These are phyloP conservation scores for Curvularia sp. DNA, from an alignment of 2,329 filamentous ascomycete genomes.

Conservation along the genomic window DNA sequence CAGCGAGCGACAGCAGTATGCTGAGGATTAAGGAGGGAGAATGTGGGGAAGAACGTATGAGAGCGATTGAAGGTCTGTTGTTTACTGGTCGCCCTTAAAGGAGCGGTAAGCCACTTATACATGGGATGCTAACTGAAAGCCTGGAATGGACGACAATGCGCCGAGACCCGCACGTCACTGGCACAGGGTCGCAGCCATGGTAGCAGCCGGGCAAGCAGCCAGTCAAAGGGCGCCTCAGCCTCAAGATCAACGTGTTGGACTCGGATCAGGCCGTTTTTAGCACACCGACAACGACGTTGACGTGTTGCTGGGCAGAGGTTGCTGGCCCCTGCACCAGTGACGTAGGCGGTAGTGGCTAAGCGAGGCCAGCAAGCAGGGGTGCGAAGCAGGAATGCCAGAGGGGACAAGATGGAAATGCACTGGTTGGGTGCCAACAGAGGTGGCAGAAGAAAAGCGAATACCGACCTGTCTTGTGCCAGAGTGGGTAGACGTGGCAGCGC, in stretches of 20 bases:
- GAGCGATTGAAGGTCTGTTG: conserved; percentile 5
- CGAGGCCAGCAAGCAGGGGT: conserved; percentile 23
- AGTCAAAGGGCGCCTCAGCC: conserved; percentile 27
- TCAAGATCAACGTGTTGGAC: conserved; percentile 21
- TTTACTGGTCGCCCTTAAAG: background rate
- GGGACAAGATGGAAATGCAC: conserved; percentile 1
- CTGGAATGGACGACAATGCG: conserved; percentile 4
- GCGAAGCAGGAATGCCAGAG: conserved; percentile 19
- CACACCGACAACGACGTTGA: conserved; percentile 30
- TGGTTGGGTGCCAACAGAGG: background rate
- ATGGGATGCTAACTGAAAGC: conserved; percentile 6
- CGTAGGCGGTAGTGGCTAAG: conserved; percentile 20
- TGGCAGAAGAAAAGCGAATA: conserved; percentile 5
- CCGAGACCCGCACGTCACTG: conserved; percentile 15
- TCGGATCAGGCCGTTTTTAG: conserved; percentile 14
- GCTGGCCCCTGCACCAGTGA: conserved; percentile 23
- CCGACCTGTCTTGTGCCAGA: background rate
- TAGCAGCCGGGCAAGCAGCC: conserved; percentile 20
- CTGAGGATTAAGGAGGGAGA: conserved; percentile 3
- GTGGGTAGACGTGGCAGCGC: conserved; percentile 6
- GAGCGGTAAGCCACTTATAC: conserved; percentile 17
- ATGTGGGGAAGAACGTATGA: conserved; percentile 11
- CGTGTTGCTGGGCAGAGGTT: conserved; percentile 27
- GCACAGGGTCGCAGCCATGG: conserved; percentile 16
- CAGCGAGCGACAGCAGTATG: background rate